Percentiles rank a stretch among this genome's conserved stretches.
These are phyloP conservation scores for Thermothielavioides terrestris DNA, from an alignment of 495 filamentous ascomycete species.

Conservation along the genomic window DNA sequence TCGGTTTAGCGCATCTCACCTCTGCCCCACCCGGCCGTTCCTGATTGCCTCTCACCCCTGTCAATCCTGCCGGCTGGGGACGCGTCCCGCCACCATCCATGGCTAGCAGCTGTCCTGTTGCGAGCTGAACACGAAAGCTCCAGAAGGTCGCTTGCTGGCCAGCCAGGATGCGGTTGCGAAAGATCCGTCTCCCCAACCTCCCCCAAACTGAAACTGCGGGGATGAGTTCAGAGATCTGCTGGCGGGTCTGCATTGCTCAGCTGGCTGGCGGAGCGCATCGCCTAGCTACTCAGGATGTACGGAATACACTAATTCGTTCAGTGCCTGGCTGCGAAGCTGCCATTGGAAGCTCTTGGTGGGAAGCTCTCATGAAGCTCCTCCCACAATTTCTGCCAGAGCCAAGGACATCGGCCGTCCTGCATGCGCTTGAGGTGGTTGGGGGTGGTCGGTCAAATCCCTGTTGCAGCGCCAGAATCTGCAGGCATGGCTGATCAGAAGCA, in stretches of 20 bases:
- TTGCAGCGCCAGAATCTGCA: conserved; percentile 22
- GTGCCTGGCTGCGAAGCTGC: no score
- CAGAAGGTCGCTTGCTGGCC: not conserved
- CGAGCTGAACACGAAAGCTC: conserved; percentile 21
- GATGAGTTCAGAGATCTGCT: no score
- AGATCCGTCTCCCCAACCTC: conserved; percentile 6
- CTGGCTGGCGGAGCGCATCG: no score
- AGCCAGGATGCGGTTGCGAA: not conserved
- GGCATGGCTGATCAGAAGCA: conserved; percentile 18
- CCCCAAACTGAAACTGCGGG: conserved; percentile 1
- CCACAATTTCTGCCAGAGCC: conserved; percentile 8
- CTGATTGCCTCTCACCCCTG: conserved; percentile 18
- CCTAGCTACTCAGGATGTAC: no score
- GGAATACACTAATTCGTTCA: no score
- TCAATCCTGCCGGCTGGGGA: conserved; percentile 8
- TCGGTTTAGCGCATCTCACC: conserved; percentile 21
- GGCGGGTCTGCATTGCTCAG: no score
- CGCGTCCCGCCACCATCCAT: conserved; percentile 21
- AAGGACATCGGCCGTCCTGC: conserved; percentile 17
- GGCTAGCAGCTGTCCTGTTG: conserved; percentile 21
- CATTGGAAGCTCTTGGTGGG: no score
- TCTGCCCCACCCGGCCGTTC: conserved; percentile 8
- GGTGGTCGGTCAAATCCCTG: conserved; percentile 17
- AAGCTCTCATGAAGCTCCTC: not conserved
- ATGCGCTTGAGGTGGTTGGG: conserved; percentile 11